A percentile compares a stretch with the other conserved stretches of the same genome.
Evolutionary conservation across 2,329 filamentous ascomycete genomes (phyloP).

Genomic region (Sporothrix brunneoviolacea): DNA sequence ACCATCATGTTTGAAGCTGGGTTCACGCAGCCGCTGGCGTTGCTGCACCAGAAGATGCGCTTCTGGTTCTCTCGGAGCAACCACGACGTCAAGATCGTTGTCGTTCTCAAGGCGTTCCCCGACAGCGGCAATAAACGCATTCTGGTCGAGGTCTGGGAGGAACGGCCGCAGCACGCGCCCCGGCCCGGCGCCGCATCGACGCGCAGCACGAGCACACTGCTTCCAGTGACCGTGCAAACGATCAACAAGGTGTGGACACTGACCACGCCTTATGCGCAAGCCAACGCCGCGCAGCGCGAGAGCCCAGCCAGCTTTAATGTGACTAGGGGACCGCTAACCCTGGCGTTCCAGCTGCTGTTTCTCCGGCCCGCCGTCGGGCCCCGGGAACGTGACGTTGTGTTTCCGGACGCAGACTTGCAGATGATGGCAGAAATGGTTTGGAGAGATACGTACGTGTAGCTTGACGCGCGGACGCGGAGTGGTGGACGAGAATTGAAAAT

Average conservation of each 20-base stretch:
- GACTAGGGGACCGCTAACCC: not conserved
- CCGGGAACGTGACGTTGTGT: not conserved
- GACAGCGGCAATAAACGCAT: not conserved
- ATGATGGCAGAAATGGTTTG: too few species aligned
- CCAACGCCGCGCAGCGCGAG: not conserved
- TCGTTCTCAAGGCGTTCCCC: not conserved
- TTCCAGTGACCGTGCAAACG: not conserved
- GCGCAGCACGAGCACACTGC: conserved; percentile 1
- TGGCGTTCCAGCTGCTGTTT: not conserved
- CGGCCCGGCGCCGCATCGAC: not conserved
- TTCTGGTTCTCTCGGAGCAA: not conserved
- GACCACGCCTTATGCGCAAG: not conserved
- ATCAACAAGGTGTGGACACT: not conserved
- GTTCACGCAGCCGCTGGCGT: not conserved
- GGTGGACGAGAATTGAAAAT: too few species aligned
- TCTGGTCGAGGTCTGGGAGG: not conserved
- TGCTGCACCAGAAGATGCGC: not conserved
- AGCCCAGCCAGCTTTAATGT: not conserved
- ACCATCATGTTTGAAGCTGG: not conserved
- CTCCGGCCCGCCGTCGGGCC: not conserved
- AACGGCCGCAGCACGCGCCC: not conserved
- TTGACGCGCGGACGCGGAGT: too few species aligned
- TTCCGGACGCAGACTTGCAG: not conserved
- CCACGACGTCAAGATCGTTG: conserved; percentile 1
- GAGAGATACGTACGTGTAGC: too few species aligned